A percentile compares a stretch with the other conserved stretches of the same genome.
These are phyloP conservation scores for Penicillium angulare DNA, from an alignment of 495 filamentous ascomycete genomes.

Conservation along the genomic window DNA sequence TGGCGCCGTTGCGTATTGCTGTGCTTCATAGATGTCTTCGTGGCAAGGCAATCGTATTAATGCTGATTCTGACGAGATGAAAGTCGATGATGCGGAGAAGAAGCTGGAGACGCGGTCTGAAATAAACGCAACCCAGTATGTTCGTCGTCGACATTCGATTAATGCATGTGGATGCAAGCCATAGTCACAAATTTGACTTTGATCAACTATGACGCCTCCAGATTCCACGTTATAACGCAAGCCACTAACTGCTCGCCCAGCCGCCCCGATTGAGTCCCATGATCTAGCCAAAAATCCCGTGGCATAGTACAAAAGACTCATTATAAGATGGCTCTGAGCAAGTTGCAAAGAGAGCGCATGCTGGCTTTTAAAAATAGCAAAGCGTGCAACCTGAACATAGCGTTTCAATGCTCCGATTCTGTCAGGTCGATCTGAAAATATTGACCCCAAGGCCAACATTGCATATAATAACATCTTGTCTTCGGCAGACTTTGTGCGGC, in stretches of 20 bases:
- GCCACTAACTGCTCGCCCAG: constrained; percentile 54
- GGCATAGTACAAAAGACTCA: constrained; percentile 63
- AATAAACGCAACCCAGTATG: constrained; percentile 65
- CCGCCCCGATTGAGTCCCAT: constrained; percentile 60
- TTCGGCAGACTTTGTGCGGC: constrained; percentile 54
- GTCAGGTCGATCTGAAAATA: constrained; percentile 57
- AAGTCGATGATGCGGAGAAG: constrained; percentile 43
- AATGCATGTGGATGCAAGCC: constrained; percentile 55
- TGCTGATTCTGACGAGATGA: constrained; percentile 51
- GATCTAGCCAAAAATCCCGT: constrained; percentile 50
- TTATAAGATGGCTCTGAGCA: constrained; percentile 60
- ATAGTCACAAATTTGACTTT: constrained; percentile 49
- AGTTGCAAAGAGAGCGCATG: constrained; percentile 56
- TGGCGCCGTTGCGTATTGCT: constrained; percentile 50
- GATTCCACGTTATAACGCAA: constrained; percentile 62
- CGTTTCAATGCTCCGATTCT: constrained; percentile 43
- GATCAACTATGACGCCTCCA: constrained; percentile 47
- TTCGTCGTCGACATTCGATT: constrained; percentile 63
- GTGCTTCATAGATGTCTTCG: constrained; percentile 55
- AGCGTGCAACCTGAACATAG: constrained; percentile 57
- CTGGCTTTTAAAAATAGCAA: constrained; percentile 52
- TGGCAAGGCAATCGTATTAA: constrained; percentile 62
- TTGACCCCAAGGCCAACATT: constrained; percentile 56
- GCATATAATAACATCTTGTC: constrained; percentile 72
- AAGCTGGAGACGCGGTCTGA: constrained; percentile 61